A percentile compares a stretch with the other conserved stretches of the same genome.
These are phyloP conservation scores for Nemophila menziesii DNA, from an alignment of 257 asterid genomes.

Conservation along the genomic window DNA sequence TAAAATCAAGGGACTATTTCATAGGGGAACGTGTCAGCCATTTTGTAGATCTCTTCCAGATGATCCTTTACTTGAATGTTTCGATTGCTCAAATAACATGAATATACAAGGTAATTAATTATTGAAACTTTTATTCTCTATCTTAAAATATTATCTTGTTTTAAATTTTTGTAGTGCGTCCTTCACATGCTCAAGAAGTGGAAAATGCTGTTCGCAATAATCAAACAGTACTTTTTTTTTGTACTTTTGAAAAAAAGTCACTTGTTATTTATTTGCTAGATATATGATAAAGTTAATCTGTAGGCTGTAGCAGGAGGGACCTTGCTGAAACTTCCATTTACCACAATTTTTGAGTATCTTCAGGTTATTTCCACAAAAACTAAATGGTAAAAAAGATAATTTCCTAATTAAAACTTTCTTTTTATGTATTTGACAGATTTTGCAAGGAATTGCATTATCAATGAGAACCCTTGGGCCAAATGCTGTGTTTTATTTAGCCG, in stretches of 20 bases:
- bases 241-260: not conserved
- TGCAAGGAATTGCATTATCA: conserved; percentile 54
- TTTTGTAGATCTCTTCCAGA: conserved; percentile 77
- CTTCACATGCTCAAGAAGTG: conserved; percentile 36
- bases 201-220: conserved; percentile 41
- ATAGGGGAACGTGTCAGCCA: conserved; percentile 91
- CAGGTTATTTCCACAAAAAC: conserved; percentile 39
- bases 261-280: not conserved
- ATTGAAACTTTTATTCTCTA: conserved; percentile 4
- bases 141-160: not conserved
- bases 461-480: conserved; percentile 46
- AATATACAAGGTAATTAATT: conserved; percentile 45
- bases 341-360: conserved; percentile 87
- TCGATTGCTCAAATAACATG: conserved; percentile 40
- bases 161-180: conserved; percentile 25
- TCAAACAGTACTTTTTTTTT: conserved; percentile 34
- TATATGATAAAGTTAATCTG: conserved; percentile 7
- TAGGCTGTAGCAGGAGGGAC: conserved; percentile 57
- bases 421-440: conserved; percentile 34
- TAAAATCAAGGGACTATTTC: conserved; percentile 6
- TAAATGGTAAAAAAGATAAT: not conserved
- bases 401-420: conserved; percentile 3
- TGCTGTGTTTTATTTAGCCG: conserved; percentile 85
- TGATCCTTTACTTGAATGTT: conserved; percentile 78
- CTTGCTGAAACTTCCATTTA: conserved; percentile 75